phyloP scores from a whole-genome alignment of 192 early-diverging fungal species.

The Umbelopsis isabellina region DNA sequence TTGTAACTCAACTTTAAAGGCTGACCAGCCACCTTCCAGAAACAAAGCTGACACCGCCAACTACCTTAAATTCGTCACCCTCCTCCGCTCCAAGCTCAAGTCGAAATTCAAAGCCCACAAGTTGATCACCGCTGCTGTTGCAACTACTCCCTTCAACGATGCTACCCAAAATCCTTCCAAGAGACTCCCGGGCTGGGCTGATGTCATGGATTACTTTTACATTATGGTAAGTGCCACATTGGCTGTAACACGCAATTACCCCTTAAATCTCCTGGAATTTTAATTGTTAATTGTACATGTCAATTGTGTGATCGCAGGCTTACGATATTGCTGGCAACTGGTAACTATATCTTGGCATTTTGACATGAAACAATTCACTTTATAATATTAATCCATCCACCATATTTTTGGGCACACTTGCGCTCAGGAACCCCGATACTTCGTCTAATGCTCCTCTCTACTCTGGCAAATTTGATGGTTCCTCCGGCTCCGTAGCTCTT shows the following conservation, averaged over 20 bases:
- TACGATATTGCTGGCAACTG: conserved; percentile 36
- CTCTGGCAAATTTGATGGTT: neutral
- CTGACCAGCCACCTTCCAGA: conserved; percentile 19
- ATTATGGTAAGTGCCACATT: conserved; percentile 27
- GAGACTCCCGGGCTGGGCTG: conserved; percentile 27
- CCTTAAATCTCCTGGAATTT: neutral
- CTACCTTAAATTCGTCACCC: conserved; percentile 40
- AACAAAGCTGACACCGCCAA: conserved; percentile 47
- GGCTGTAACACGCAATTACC: neutral
- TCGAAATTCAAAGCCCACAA: conserved; percentile 27
- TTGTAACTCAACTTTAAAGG: neutral
- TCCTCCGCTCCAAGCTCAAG: conserved; percentile 36
- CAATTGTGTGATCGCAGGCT: neutral
- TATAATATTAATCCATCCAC: neutral
- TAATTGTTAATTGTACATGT: neutral
- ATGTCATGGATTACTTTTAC: conserved; percentile 27
- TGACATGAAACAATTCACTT: neutral
- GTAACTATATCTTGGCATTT: neutral
- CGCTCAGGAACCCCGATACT: conserved; percentile 21
- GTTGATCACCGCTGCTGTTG: conserved; percentile 43
- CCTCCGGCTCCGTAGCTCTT: conserved; percentile 23
- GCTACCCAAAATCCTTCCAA: conserved; percentile 16
- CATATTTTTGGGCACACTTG: neutral
- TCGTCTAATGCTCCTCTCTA: conserved; percentile 33
- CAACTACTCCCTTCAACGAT: conserved; percentile 40